These are phyloP conservation scores for Phytophthora boehmeriae DNA, from an alignment of 352 stramenopile genomes.

Conservation along the genomic window DNA sequence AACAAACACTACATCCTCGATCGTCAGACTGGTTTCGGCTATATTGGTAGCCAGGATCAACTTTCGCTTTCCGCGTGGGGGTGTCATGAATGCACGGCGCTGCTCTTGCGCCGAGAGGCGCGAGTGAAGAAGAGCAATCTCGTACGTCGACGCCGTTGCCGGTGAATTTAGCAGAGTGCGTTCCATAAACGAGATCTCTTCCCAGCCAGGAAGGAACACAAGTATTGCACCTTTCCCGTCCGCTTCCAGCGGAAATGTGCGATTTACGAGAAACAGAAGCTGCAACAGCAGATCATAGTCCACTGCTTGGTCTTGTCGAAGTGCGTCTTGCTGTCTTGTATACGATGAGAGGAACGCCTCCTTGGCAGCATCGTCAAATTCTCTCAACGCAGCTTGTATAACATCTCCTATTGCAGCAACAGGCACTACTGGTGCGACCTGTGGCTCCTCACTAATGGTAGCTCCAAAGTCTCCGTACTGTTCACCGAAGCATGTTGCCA, in stretches of 20 bases:
- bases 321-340: conserved; percentile 60
- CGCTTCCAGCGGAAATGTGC: conserved; percentile 55
- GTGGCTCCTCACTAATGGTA: conserved; percentile 8
- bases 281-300: conserved; percentile 76
- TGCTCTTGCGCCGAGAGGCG: conserved; percentile 75
- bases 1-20: conserved; percentile 94
- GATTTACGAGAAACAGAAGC: conserved; percentile 64
- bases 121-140: conserved; percentile 79
- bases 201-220: conserved; percentile 85
- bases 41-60: conserved; percentile 95
- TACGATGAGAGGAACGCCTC: conserved; percentile 56
- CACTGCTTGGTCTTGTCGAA: conserved; percentile 66
- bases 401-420: conserved; percentile 41
- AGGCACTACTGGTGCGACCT: conserved; percentile 17
- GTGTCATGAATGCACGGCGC: conserved; percentile 67
- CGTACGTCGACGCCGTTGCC: conserved; percentile 55
- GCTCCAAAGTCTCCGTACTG: conserved; percentile 21
- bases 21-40: conserved; percentile 96
- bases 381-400: conserved; percentile 39
- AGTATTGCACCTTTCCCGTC: conserved; percentile 74
- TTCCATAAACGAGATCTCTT: conserved; percentile 86
- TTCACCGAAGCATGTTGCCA: conserved; percentile 82
- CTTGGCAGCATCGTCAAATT: conserved; percentile 42
- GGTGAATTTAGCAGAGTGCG: conserved; percentile 59
- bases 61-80: conserved; percentile 68